phyloP scores from a whole-genome alignment of 495 filamentous ascomycete species.

The Penicillium dipodomyicola region DNA sequence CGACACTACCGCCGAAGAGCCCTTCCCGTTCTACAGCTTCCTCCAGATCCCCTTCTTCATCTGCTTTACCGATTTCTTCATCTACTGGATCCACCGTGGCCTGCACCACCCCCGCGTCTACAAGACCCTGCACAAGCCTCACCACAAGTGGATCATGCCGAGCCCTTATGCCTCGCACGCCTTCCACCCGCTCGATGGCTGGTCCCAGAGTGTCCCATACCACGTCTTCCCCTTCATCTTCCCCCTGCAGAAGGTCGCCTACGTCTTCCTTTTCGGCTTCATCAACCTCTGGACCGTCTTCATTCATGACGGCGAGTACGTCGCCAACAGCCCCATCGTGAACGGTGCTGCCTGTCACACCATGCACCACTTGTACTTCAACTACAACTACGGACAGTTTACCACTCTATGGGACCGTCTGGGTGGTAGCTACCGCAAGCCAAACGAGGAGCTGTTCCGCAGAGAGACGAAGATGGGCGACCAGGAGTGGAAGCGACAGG shows the following conservation, averaged over 20 bases:
- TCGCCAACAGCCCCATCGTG: constrained; percentile 80
- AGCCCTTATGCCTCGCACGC: constrained; percentile 90
- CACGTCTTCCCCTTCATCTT: constrained; percentile 93
- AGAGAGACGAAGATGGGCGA: constrained; percentile 86
- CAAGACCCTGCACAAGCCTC: constrained; percentile 89
- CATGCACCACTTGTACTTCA: constrained; percentile 97
- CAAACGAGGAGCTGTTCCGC: constrained; percentile 82
- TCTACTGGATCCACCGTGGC: constrained; percentile 94
- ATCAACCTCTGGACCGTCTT: constrained; percentile 97
- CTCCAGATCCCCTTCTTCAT: constrained; percentile 92
- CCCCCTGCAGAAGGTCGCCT: constrained; percentile 87
- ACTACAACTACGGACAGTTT: constrained; percentile 98
- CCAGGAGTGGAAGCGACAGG: constrained; percentile 76
- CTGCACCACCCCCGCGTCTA: constrained; percentile 83
- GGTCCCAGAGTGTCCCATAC: constrained; percentile 87
- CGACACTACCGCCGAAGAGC: constrained; percentile 67
- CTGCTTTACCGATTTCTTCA: constrained; percentile 85
- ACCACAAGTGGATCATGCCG: constrained; percentile 99
- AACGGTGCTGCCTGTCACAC: constrained; percentile 97
- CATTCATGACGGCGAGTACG: constrained; percentile 97
- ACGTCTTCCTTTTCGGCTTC: constrained; percentile 81
- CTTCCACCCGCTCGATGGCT: constrained; percentile 95
- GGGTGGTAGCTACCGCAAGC: constrained; percentile 83
- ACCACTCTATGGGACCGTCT: constrained; percentile 93
- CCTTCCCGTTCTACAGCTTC: constrained; percentile 72